These are phyloP conservation scores for Adansonia rubrostipa DNA, from an alignment of 441 rosid species.

Conservation along the genomic window DNA sequence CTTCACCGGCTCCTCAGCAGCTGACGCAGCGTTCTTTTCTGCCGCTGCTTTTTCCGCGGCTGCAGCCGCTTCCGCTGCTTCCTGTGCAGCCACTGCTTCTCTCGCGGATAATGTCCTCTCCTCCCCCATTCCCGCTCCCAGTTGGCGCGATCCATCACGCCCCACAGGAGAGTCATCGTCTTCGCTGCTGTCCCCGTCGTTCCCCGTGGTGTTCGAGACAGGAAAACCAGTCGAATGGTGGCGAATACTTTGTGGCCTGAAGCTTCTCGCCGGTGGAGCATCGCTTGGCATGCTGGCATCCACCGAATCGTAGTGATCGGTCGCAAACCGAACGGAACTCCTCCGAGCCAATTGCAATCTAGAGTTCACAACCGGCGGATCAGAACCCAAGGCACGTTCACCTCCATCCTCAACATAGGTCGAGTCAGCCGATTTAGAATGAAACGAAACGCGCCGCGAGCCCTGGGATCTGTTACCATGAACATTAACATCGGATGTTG, in stretches of 20 bases:
- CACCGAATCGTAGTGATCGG: slow-evolving; percentile 31
- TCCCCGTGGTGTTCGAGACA: slow-evolving; percentile 22
- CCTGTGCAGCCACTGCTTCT: slow-evolving; percentile 77
- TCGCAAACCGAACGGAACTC: slow-evolving; percentile 48
- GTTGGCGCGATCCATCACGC: slow-evolving; percentile 40
- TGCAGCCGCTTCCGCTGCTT: slow-evolving; percentile 62
- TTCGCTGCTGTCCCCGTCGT: slow-evolving; percentile 24
- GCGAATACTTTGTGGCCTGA: slow-evolving; percentile 55
- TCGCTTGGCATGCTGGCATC: slow-evolving; percentile 39
- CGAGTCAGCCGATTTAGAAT: slow-evolving; percentile 25
- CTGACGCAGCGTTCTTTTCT: not conserved
- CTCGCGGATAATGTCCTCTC: slow-evolving; percentile 74
- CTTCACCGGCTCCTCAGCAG: slow-evolving; percentile 47
- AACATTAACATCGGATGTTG: slow-evolving; percentile 59
- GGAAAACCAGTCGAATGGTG: slow-evolving; percentile 44
- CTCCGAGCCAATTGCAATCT: slow-evolving; percentile 58
- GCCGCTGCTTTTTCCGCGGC: slow-evolving; percentile 32
- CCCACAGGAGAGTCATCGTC: slow-evolving; percentile 31
- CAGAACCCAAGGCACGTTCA: slow-evolving; percentile 30
- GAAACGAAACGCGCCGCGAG: slow-evolving; percentile 35
- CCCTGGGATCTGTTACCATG: slow-evolving; percentile 33
- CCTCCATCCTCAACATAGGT: slow-evolving; percentile 24
- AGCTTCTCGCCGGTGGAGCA: slow-evolving; percentile 42
- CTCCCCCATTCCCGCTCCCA: slow-evolving; percentile 51
- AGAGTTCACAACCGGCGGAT: slow-evolving; percentile 33